Percentiles rank a stretch among this genome's conserved stretches.
Conservation (phyloP, 2,329 filamentous ascomycete species). For the Domatiomyces catenatus region DNA sequence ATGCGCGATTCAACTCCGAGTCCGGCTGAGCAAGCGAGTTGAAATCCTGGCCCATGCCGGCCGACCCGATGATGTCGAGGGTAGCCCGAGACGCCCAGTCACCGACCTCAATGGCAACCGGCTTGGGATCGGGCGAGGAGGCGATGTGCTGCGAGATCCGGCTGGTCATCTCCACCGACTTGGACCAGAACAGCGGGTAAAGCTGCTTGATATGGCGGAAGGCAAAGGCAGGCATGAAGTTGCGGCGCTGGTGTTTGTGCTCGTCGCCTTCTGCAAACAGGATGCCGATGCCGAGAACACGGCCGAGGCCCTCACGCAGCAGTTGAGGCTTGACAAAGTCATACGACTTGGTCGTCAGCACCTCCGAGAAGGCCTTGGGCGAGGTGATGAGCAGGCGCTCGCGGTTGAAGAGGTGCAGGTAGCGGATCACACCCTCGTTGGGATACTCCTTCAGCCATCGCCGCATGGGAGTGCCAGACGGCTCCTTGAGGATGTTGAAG, state of each 20-base stretch:
- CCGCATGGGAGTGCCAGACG: slow-evolving; percentile 25
- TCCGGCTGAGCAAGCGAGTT: slow-evolving; percentile 46
- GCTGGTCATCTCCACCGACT: slow-evolving; percentile 50
- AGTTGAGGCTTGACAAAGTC: slow-evolving; percentile 48
- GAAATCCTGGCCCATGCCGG: slow-evolving; percentile 57
- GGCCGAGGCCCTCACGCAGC: slow-evolving; percentile 21
- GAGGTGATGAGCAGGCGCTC: slow-evolving; percentile 46
- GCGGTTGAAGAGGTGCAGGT: slow-evolving; percentile 44
- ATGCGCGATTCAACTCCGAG: slow-evolving; percentile 44
- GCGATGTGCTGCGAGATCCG: slow-evolving; percentile 31
- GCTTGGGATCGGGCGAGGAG: slow-evolving; percentile 16
- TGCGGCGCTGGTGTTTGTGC: slow-evolving; percentile 63
- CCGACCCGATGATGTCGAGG: slow-evolving; percentile 53
- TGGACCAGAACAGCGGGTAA: slow-evolving; percentile 73
- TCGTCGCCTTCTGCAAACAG: slow-evolving; percentile 79
- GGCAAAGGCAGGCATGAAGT: slow-evolving; percentile 64
- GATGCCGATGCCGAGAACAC: slow-evolving; percentile 27
- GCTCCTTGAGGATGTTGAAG: slow-evolving; percentile 22
- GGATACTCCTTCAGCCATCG: slow-evolving; percentile 44
- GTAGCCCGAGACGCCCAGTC: slow-evolving; percentile 47
- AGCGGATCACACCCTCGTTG: slow-evolving; percentile 56
- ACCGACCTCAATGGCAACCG: slow-evolving; percentile 33
- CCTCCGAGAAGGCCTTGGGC: slow-evolving; percentile 50
- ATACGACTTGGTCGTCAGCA: slow-evolving; percentile 53
- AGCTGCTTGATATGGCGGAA: slow-evolving; percentile 72